Conservation (phyloP, 495 filamentous ascomycete genomes). For the Aspergillus sclerotiicarbonarius region DNA sequence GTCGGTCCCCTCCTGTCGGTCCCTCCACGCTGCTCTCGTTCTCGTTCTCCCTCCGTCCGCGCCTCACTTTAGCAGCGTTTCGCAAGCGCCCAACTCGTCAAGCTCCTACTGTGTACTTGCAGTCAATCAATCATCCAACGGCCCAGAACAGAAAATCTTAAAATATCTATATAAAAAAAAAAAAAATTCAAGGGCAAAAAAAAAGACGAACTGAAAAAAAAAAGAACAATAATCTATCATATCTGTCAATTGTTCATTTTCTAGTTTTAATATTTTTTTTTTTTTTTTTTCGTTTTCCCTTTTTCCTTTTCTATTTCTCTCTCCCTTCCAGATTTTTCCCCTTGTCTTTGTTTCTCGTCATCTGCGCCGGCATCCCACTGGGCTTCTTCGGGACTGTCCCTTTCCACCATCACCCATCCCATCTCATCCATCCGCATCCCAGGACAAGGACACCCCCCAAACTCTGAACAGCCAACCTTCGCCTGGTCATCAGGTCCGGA, state of each 20-base stretch:
- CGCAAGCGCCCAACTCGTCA: conserved; percentile 10
- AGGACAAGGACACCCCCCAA: conserved; percentile 1
- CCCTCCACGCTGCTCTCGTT: conserved; percentile 1
- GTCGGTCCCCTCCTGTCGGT: conserved; percentile 3
- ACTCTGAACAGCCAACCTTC: neutral
- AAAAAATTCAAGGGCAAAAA: neutral
- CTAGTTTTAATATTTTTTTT: neutral
- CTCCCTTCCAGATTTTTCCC: neutral
- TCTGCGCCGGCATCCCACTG: conserved; percentile 1
- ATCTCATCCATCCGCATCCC: neutral
- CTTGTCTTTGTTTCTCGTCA: neutral
- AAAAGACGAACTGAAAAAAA: conserved; percentile 1
- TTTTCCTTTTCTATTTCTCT: conserved; percentile 10
- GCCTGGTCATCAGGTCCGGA: conserved; percentile 17
- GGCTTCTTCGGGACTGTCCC: neutral
- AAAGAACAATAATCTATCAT: neutral
- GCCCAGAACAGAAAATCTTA: neutral
- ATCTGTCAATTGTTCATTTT: conserved; percentile 1
- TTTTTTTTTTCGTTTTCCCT: too few species aligned
- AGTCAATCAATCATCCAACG: neutral
- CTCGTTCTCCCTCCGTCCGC: conserved; percentile 1
- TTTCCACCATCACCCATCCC: neutral
- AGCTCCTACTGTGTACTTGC: conserved; percentile 3
- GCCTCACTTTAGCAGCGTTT: conserved; percentile 16
- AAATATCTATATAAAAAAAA: conserved; percentile 8